Base-by-base conservation (phyloP, 805 yeast species). In the Pichia membranifaciens region DNA sequence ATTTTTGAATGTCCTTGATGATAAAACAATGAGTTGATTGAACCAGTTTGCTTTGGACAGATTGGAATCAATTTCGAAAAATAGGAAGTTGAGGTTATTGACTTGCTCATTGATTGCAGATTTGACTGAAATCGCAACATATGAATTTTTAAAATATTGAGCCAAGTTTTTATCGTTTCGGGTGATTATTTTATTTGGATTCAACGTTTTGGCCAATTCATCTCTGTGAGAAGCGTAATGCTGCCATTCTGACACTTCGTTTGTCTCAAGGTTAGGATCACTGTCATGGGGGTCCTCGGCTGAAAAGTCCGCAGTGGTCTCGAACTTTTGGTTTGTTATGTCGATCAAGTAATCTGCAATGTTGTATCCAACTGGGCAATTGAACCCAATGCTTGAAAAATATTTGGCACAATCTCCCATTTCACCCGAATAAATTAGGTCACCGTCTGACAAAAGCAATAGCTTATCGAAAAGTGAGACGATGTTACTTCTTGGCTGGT, bases 401-500 rank as follows among this genome's bases (percentile, higher is more conserved):
- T 84, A 89, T 48, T 84, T 85, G 54, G 80, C 78, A 45, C 93
- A 85, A 39, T 78, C 78, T 6, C 73, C 68, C 75, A 84, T 83
- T n/a, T 79, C 81, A 16, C 99, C 99, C 0, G 96, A 87, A 60
- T 85, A 93, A 2, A 90, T 83, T 62, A 88, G 69, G 54, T 81
- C 81, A 51, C 99, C 98, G 53, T 84, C 84, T 22, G 96, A 84
- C 45, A 93, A 71, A 43, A 93, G 69, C 2, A 91, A 65, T 42
- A 93, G 73, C 57, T 83, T 82, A 60, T 91, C 96, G 65, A 93
- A 93, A 48, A 87, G 68, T 0, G 96, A 82, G 31, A 93, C 97
- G 62, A 93, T 91, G 60, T 93, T 93, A 48, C 96, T 87, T 59
- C 99, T 76, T 10, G 99, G 99, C 62, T 93, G 99, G 68, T 93